Base-by-base conservation (phyloP, 2,329 filamentous ascomycete species). In the Tothia fuscella region DNA sequence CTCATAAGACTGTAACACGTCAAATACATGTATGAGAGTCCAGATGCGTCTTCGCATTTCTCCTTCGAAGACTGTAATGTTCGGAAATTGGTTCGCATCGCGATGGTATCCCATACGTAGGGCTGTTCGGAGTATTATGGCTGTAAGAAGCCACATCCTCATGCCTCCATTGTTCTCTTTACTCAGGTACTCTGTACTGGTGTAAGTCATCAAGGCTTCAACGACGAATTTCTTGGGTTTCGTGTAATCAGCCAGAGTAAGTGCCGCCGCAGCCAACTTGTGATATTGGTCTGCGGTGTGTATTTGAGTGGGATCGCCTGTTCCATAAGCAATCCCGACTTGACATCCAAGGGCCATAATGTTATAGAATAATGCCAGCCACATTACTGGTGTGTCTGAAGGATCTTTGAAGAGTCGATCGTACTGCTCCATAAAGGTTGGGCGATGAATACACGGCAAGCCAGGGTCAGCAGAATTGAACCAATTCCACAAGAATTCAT, bases 1-100 rank as follows among this genome's bases (percentile, higher is more conserved):
- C 28, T 59, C 55, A 5, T 62, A 45, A 2, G 59, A 56, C 2
- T 58, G 54, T 42, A 61, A 57, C 16, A 66, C 44, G 35, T 63
- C 59, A 20, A 65, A 47, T 43, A 66, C 62, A 9, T 64, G 43
- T 5, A 67, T 58, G 0, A 63, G 64, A 12, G 56, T 54, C 64
- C 64, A 67, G 4, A 67, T 43, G 13, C 63, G 55, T n/a, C 64
- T 57, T n/a, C 63, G 59, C 53, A 67, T 62, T 43, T 68, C 65
- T 0, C 38, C 46, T 29, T 57, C 50, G 32, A 54, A 66, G 1
- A 47, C 42, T 4, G 55, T 54, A 25, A 62, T 56, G 16, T 58
- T 56, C 1, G 49, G 48, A 16, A 62, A 58, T 4, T 52, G 50
- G 4, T 50, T 47, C 10, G 62, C 60, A 36, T 64, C 57, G 1